Evolutionary conservation across 164 flowering plant species (phyloP), one percentile per base, ranked within the genome.

Genomic region (Vitis rupestris): DNA sequence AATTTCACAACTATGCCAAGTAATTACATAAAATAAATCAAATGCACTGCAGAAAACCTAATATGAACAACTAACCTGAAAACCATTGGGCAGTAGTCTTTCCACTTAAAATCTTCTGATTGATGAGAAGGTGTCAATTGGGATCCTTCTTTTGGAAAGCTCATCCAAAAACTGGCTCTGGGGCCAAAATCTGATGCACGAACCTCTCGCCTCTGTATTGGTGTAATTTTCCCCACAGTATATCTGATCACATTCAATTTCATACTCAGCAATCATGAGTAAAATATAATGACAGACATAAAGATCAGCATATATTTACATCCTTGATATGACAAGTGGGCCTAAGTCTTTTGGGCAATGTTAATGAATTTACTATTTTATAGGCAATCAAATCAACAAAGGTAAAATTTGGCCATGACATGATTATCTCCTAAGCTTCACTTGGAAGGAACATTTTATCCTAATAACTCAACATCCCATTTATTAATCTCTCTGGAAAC

Each of bases 81-180:
- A 70, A 96, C 99, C 98, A 96, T 93, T 52, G 99, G 98, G 75
- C 99, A 96, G 56, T 93, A 93, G 64, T 92, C 97, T 74, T 96
- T 96, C 99, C 99, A 96, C 79, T 84, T 92, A 72, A 96, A 96
- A 76, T 85, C 99, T 27, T 86, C 97, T 0, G 97, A 89, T 50
- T 85, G 95, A 71, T 93, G 99, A 59, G 91, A 74, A 30, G 99
- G 99, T 47, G 99, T 96, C 75, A 90, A 74, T 73, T 87, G 91
- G 17, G 98, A 93, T 23, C 99, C 99, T 73, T 80, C 97, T 80
- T 77, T 88, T 1, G 99, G 99, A 72, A 96, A 96, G 65, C 71
- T 82, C 98, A 92, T 93, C 99, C 99, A 96, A 74, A 93, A 93
- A 82, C 98, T 93, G 66, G 97, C 99, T 37, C 87, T 84, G 9